A percentile compares a stretch with the other conserved stretches of the same genome.
These are phyloP conservation scores for Pyrenochaeta sp. DNA, from an alignment of 2,329 filamentous ascomycete species.

Conservation along the genomic window DNA sequence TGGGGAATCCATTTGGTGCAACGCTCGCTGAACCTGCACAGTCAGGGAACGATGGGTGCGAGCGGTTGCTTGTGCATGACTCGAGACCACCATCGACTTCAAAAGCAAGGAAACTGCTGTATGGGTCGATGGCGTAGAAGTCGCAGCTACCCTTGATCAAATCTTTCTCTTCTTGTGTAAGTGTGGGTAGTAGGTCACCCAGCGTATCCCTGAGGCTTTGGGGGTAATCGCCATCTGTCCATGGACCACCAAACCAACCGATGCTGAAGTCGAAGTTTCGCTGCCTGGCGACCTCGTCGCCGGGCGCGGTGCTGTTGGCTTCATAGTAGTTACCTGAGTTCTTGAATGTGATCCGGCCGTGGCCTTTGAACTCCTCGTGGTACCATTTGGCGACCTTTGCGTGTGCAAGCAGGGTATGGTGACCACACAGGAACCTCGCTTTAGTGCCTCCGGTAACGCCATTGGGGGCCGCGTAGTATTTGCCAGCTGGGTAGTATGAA, in stretches of 20 bases:
- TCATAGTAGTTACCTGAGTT: constrained; percentile 55
- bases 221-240: constrained; percentile 56
- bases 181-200: constrained; percentile 49
- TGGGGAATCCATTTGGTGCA: constrained; percentile 54
- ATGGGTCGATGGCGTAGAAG: constrained; percentile 54
- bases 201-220: constrained; percentile 51
- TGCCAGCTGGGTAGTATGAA: constrained; percentile 53
- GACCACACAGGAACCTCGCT: constrained; percentile 56
- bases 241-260: constrained; percentile 59
- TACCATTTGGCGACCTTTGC: constrained; percentile 57
- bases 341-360: constrained; percentile 54
- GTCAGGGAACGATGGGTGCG: constrained; percentile 52
- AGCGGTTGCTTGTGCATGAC: constrained; percentile 53
- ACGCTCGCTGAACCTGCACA: constrained; percentile 49
- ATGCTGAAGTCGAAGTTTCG: constrained; percentile 54
- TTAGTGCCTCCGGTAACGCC: constrained; percentile 50
- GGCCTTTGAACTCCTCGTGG: constrained; percentile 56
- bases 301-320: constrained; percentile 47
- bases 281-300: constrained; percentile 48
- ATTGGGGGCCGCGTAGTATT: constrained; percentile 57
- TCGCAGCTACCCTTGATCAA: constrained; percentile 56
- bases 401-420: constrained; percentile 55
- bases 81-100: constrained; percentile 44
- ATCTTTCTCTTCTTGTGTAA: constrained; percentile 51
- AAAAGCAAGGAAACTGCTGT: constrained; percentile 43